Evolutionary conservation across 202 grass and related monocot species (phyloP), one percentile per base, ranked within the genome.

Genomic region (Elaeis oleifera): DNA sequence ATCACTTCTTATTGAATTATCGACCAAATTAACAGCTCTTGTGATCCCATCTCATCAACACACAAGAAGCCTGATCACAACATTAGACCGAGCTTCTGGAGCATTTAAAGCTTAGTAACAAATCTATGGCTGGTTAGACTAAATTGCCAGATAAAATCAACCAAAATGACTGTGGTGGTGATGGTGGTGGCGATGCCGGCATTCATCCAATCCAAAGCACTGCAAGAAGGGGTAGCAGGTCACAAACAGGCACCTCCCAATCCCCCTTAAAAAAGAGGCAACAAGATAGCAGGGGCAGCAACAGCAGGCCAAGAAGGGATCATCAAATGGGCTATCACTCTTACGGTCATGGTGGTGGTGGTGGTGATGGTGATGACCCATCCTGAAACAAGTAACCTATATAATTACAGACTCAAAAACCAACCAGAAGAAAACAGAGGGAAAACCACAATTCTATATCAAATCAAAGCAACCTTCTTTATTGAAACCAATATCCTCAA

Each of bases 241-340:
- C 13, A 16, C 32, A 64, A 23, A 64, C 18, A 50, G 8, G 32
- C 61, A 64, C n/a, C 21, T 20, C 23, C 14, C 61, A 5, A 51
- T 19, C 6, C 61, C 61, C 11, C 18, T 50, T 9, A 64, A 50
- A 17, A 64, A 9, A 1, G 44, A 64, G 20, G 19, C 2, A 11
- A 26, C 61, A 19, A 64, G 36, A 64, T 48, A 49, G 61, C 61
- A 64, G 5, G 61, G 61, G 20, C 61, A 64, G 39, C 36, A 64
- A 39, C 18, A 24, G 61, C 61, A 64, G n/a, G 39, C 18, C 44
- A 64, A 50, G 36, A 64, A 50, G 61, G 61, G 39, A 23, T 64
- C 32, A 21, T 64, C 31, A 23, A 14, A 63, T 16, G 60, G 60
- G 60, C 60, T 50, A 21, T 63, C 32, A 24, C 15, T 18, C 6